phyloP scores from a whole-genome alignment of 164 flowering plant species.

The Stephania yunnanensis region DNA sequence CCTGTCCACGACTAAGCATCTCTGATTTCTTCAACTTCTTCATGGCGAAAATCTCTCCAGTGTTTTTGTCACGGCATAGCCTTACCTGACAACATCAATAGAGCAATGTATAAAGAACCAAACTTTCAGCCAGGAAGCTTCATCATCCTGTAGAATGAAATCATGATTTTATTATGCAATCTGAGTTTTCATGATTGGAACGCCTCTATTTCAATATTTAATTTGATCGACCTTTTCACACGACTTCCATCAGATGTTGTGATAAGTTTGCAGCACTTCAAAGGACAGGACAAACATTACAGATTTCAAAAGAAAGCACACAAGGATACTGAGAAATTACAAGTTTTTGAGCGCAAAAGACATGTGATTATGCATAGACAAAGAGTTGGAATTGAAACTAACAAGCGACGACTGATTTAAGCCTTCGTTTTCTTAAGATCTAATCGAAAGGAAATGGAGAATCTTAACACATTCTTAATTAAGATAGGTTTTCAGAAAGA shows the following conservation, averaged over 20 bases:
- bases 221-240: background rate
- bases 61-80: slow-evolving; percentile 70
- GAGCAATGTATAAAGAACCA: background rate
- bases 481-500: background rate
- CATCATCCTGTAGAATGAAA: background rate
- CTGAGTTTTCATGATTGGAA: background rate
- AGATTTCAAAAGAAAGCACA: too few relatives aligned
- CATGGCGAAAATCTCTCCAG: slow-evolving; percentile 80
- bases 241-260: background rate
- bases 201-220: background rate
- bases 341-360: too few relatives aligned
- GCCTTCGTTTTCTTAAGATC: too few relatives aligned
- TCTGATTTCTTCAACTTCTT: slow-evolving; percentile 92
- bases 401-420: too few relatives aligned
- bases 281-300: too few relatives aligned
- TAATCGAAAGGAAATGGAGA: too few relatives aligned
- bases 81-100: slow-evolving; percentile 49
- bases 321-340: too few relatives aligned
- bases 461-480: too few relatives aligned
- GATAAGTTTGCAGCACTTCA: too few relatives aligned
- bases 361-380: too few relatives aligned
- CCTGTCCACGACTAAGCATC: slow-evolving; percentile 97
- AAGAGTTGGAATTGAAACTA: too few relatives aligned
- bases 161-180: background rate
- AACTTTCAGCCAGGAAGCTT: background rate